These are phyloP conservation scores for Lachancea thermotolerans DNA, from an alignment of 805 yeast genomes.

Conservation along the genomic window DNA sequence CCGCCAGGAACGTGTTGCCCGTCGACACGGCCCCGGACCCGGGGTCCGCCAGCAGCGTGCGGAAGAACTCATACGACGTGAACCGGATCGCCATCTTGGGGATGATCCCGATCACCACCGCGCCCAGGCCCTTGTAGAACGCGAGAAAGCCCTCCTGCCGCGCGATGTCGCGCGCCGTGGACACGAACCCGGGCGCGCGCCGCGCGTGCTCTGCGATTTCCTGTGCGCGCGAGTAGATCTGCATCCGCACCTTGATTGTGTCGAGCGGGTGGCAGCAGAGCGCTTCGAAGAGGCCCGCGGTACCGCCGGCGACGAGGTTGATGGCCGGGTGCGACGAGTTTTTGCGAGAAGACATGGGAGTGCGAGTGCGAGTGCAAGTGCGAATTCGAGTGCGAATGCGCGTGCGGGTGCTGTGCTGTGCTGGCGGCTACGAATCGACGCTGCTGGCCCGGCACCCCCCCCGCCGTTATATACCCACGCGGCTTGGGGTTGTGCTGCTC, in stretches of 20 bases:
- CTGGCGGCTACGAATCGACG: no score
- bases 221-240: conserved; percentile 61
- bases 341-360: conserved; percentile 18
- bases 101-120: conserved; percentile 93
- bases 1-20: conserved; percentile 75
- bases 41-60: conserved; percentile 54
- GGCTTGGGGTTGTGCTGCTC: background rate
- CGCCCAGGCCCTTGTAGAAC: conserved; percentile 91
- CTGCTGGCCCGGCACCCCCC: no score
- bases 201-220: conserved; percentile 38
- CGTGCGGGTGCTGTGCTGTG: no score
- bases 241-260: conserved; percentile 97
- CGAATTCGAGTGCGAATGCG: background rate
- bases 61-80: conserved; percentile 86
- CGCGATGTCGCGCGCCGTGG: conserved; percentile 74
- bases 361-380: background rate
- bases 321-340: conserved; percentile 42
- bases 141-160: conserved; percentile 78
- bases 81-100: conserved; percentile 98
- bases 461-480: no score
- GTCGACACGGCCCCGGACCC: conserved; percentile 64
- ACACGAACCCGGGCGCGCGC: conserved; percentile 75
- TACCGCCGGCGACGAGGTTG: conserved; percentile 87
- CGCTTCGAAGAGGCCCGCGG: conserved; percentile 97
- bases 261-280: conserved; percentile 96